Evolutionary conservation across 306 rosid species (phyloP).

Genomic region (Vigna nakashimae): DNA sequence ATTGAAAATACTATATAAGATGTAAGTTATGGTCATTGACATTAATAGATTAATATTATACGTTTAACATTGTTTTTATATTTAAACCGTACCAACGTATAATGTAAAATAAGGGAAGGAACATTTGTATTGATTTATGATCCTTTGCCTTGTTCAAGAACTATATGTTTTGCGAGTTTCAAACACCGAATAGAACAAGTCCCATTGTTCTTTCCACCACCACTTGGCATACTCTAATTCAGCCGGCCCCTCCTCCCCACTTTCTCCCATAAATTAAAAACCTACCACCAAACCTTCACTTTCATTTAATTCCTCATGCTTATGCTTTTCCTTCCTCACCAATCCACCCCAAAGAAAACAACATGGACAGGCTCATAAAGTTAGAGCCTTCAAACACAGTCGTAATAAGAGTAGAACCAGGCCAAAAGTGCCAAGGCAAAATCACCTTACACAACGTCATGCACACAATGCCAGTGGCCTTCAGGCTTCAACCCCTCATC

Average conservation of each 20-base stretch:
- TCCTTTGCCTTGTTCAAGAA: no score
- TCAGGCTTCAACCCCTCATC: constrained; percentile 68
- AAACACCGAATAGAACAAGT: constrained; percentile 66
- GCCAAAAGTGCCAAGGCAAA: constrained; percentile 64
- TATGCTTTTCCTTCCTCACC: neutral
- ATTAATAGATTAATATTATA: no score
- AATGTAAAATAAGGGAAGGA: no score
- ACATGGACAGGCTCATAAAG: constrained; percentile 83
- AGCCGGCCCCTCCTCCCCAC: constrained; percentile 58
- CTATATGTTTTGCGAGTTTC: no score
- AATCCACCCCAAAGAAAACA: neutral
- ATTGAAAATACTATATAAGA: no score
- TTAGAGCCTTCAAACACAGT: constrained; percentile 80
- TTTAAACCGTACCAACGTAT: no score
- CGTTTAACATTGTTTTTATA: no score
- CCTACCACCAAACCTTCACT: constrained; percentile 30
- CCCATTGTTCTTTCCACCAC: constrained; percentile 73
- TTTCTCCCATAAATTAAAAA: constrained; percentile 18
- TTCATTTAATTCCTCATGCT: constrained; percentile 37
- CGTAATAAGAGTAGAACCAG: constrained; percentile 62
- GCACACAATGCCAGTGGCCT: constrained; percentile 97
- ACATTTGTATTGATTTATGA: no score
- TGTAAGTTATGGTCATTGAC: no score
- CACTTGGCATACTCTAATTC: constrained; percentile 63
- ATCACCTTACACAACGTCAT: constrained; percentile 77